These are phyloP conservation scores for Salix koriyanagi DNA, from an alignment of 345 rosid species.

Conservation along the genomic window DNA sequence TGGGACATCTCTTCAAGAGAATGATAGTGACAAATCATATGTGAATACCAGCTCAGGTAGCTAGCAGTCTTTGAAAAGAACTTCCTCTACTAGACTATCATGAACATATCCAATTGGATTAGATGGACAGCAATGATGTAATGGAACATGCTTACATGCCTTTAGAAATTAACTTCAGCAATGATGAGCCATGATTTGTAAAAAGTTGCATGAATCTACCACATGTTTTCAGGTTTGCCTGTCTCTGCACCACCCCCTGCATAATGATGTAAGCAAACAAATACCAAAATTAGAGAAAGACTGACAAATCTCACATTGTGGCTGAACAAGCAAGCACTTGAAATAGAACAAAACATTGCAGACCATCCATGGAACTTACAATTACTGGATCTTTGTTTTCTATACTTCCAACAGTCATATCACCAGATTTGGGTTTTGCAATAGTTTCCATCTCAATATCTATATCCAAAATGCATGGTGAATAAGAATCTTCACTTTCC, in stretches of 20 bases:
- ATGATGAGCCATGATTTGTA: conserved; percentile 21
- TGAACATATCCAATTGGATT: not conserved
- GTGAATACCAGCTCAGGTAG: not conserved
- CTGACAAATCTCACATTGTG: not conserved
- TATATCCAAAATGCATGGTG: conserved; percentile 62
- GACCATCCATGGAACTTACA: conserved; percentile 33
- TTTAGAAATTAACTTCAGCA: conserved; percentile 21
- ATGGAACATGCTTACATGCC: conserved; percentile 11
- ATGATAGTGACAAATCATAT: not conserved
- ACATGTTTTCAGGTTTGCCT: conserved; percentile 69
- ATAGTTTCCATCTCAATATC: conserved; percentile 52
- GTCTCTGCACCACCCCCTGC: conserved; percentile 78
- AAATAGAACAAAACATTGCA: not conserved
- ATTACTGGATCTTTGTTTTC: conserved; percentile 48
- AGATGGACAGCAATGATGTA: not conserved
- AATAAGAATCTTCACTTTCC: conserved; percentile 49
- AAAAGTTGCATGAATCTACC: conserved; percentile 27
- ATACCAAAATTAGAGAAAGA: conserved; percentile 6
- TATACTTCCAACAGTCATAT: conserved; percentile 37
- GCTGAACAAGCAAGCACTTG: not conserved
- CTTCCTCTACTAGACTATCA: not conserved
- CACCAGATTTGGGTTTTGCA: conserved; percentile 37
- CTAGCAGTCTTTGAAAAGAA: not conserved
- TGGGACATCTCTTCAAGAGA: too few species aligned
- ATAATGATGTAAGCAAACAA: conserved; percentile 36